Percentiles rank a stretch among this genome's conserved stretches.
Conservation (phyloP, 768 basidiomycete genomes). For the Dioszegia crocea region DNA sequence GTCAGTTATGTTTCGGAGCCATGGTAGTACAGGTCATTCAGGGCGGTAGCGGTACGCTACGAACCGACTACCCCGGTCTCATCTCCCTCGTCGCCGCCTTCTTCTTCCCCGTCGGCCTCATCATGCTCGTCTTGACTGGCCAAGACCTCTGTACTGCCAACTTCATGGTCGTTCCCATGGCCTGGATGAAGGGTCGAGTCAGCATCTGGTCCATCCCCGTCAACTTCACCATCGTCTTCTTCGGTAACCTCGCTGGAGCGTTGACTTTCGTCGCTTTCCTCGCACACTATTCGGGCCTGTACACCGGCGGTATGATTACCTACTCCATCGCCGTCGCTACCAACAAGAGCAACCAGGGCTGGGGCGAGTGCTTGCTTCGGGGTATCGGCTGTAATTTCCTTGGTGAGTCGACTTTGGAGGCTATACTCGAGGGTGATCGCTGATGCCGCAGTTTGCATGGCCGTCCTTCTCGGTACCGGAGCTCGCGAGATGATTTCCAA, state of each 20-base stretch:
- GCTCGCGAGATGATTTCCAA: constrained; percentile 23
- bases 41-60: constrained; percentile 17
- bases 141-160: constrained; percentile 26
- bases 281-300: constrained; percentile 17
- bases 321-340: constrained; percentile 13
- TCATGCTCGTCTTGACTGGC: constrained; percentile 24
- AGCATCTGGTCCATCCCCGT: constrained; percentile 21
- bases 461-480: constrained; percentile 20
- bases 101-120: constrained; percentile 23
- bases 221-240: constrained; percentile 23
- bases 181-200: constrained; percentile 18
- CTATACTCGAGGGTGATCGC: no score
- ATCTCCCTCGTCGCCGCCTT: constrained; percentile 17
- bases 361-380: constrained; percentile 16
- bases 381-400: constrained; percentile 26
- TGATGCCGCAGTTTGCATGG: constrained; percentile 9
- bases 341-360: constrained; percentile 14
- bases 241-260: constrained; percentile 21
- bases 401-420: neutral
- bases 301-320: constrained; percentile 13
- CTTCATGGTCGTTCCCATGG: constrained; percentile 25
- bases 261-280: constrained; percentile 20
- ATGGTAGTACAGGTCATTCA: constrained; percentile 20
- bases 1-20: constrained; percentile 20
- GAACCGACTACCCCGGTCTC: constrained; percentile 20